phyloP scores from a whole-genome alignment of 129 eudicot genomes.

The Centella asiatica region DNA sequence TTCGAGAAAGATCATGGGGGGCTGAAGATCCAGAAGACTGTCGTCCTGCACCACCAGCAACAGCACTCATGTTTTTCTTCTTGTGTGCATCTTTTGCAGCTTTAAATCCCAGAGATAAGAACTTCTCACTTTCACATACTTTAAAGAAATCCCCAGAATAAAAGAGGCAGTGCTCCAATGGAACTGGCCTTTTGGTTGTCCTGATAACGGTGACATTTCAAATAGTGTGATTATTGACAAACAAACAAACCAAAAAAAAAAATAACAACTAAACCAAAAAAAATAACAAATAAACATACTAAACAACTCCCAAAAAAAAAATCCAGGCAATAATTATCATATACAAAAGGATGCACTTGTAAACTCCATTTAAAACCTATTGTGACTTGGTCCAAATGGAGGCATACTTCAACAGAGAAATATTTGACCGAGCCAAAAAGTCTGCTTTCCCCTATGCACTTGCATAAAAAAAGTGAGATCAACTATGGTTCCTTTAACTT shows the following conservation, averaged over 20 bases:
- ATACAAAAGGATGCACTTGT: no score
- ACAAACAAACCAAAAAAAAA: no score
- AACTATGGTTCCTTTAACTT: no score
- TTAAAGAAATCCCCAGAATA: constrained; percentile 87
- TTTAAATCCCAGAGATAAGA: constrained; percentile 64
- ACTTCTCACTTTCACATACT: constrained; percentile 78
- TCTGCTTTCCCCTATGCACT: not conserved
- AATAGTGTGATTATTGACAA: not conserved
- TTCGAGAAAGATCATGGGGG: constrained; percentile 42
- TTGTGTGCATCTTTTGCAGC: constrained; percentile 78
- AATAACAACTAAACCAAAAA: no score
- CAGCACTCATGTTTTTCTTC: constrained; percentile 42
- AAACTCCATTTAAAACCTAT: no score
- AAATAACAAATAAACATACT: no score
- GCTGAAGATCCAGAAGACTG: constrained; percentile 42
- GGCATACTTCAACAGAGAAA: no score
- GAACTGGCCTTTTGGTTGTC: constrained; percentile 97
- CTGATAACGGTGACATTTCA: constrained; percentile 29
- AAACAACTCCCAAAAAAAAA: no score
- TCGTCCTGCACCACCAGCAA: constrained; percentile 38
- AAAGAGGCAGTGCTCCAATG: constrained; percentile 89
- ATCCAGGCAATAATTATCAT: no score
- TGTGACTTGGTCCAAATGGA: no score
- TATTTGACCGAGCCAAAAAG: not conserved
- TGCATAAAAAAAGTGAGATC: not conserved